Conservation (phyloP, 2,329 filamentous ascomycete genomes). For the Pseudogymnoascus sp. region DNA sequence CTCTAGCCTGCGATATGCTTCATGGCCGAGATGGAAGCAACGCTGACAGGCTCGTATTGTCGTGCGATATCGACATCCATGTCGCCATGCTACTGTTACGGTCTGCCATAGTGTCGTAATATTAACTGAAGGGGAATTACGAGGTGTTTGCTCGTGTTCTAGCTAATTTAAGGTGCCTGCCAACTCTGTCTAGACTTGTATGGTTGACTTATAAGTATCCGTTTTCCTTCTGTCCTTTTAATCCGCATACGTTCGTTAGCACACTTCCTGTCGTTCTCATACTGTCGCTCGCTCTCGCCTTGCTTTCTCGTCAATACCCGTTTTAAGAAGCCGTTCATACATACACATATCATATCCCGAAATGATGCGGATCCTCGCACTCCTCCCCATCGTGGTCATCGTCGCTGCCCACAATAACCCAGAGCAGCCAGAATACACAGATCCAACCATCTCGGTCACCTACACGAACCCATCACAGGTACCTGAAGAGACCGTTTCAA, state of each 20-base stretch:
- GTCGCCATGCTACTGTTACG: background rate
- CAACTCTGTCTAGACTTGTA: background rate
- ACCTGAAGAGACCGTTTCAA: background rate
- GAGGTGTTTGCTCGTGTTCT: background rate
- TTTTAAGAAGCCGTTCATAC: background rate
- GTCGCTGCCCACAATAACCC: background rate
- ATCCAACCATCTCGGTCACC: background rate
- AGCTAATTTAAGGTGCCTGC: background rate
- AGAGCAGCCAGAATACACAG: background rate
- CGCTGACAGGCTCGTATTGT: background rate
- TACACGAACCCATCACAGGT: background rate
- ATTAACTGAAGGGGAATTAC: slow-evolving; percentile 2
- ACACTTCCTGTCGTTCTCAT: background rate
- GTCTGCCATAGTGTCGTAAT: background rate
- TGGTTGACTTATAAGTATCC: background rate
- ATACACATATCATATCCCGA: background rate
- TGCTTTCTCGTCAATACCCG: background rate
- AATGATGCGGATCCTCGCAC: background rate
- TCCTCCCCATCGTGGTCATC: background rate
- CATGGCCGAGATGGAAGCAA: background rate
- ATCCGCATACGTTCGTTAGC: background rate
- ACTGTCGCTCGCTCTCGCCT: background rate
- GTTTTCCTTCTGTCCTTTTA: background rate
- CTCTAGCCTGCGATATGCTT: background rate
- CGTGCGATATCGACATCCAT: background rate